Base-by-base conservation (phyloP, 495 filamentous ascomycete genomes). In the Neurospora sp. region DNA sequence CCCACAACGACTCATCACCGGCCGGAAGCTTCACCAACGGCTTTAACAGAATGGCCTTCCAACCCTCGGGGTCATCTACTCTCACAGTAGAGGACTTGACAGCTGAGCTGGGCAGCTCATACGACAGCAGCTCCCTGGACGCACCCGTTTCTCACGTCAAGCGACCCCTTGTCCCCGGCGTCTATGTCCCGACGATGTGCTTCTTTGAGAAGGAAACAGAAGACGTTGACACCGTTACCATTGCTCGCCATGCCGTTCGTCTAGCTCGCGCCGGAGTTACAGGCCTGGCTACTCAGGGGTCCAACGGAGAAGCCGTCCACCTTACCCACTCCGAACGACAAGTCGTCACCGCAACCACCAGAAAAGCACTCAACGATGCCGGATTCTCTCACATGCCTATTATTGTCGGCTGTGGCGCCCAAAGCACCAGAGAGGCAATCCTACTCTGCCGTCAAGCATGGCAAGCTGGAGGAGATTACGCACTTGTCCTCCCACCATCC, bases 241-340 rank as follows among this genome's bases (percentile, higher is more conserved):
- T 90, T 70, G 86, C 88, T 72, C 90, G 85, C 72, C 94, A 97
- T 80, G 92, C 93, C 40, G 89, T 92, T 70, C 92, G 92, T 76
- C 92, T 97, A n/a, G 93, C 92, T 70, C 81, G 88, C 71, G 90
- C 92, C 66, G 94, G 94, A 71, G 88, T 96, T 41, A 88, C 90
- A 48, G 94, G 94, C 69, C 85, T 97, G 46, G 89, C 92, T 69
- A 93, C 92, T 20, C 93, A 96, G 81, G 94, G 94, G 38, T 94
- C 92, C 81, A 97, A 97, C 79, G 94, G 94, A 72, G 94, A 96
- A 84, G 93, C 93, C 14, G 93, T 95, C 18, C 93, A 95, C 76
- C 86, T 96, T 62, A 90, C 89, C 70, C 90, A 91, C 72, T 82
- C 87, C 8, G 93, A 96, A 80, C 88, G 93, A 72, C 88, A 89